Base-by-base conservation (phyloP, 768 basidiomycete genomes). In the Boletales sp. region DNA sequence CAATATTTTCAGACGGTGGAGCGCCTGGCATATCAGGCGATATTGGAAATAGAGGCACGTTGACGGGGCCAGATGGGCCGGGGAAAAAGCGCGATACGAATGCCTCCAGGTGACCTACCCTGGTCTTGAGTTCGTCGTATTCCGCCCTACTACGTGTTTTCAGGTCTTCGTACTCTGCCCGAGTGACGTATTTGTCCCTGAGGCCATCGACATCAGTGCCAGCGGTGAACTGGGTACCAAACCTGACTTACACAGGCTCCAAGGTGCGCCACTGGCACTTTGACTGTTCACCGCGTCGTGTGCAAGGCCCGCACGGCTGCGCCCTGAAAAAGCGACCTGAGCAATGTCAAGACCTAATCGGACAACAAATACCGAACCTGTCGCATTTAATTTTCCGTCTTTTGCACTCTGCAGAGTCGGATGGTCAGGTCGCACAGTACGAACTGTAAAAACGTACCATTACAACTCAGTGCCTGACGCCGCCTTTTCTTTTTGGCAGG, bases 341-440 rank as follows among this genome's bases (percentile, higher is more conserved):
- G 57, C 45, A 28, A n/a, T 41, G 49, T 41, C n/a, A 13, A 42
- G 45, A 56, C 12, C 32, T 8, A 46, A 44, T 11, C 48, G 41
- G 30, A 47, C 17, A 15, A 63, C 46, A 55, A 48, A 53, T 33
- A 42, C 56, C 74, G 61, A 64, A 86, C 86, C 86, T 86, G 73
- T 92, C 88, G 67, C 90, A 92, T 64, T 86, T 87, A 68, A 91
- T 91, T 75, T 92, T 91, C 38, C 89, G 79, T 59, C 89, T 73
- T 67, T 91, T 91, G 67, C 89, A 91, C 67, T 90, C 90, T 90
- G 62, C 42, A 48, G 37, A 46, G 46, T 38, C 51, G 50, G 38
- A 55, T 53, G 50, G 35, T 49, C 44, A 45, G 35, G 43, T 53
- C 21, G 31, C 58, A 53, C 49, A 42, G 46, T 55, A 53, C 56